Conservation (phyloP, 1,284 basidiomycete species). For the Vanrija humicola region DNA sequence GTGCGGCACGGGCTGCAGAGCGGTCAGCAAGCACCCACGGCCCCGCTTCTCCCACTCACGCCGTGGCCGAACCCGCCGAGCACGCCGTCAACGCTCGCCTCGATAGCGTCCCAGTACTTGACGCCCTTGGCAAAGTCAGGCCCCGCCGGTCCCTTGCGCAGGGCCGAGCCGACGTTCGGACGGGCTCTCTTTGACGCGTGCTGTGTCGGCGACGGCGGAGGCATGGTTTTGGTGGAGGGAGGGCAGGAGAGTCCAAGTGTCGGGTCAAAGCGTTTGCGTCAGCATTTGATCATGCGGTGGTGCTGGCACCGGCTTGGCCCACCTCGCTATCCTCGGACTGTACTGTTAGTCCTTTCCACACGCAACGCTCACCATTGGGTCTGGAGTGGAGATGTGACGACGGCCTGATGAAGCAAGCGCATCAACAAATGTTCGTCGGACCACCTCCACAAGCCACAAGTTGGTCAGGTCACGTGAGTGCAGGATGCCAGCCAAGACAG, state of each 20-base stretch:
- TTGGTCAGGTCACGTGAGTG: background rate
- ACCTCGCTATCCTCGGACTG: background rate
- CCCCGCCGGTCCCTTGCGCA: slow-evolving; percentile 24
- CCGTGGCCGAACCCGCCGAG: slow-evolving; percentile 51
- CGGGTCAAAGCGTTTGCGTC: background rate
- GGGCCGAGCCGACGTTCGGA: slow-evolving; percentile 32
- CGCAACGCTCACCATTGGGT: no score
- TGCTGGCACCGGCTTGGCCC: background rate
- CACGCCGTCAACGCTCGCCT: slow-evolving; percentile 51
- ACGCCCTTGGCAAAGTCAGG: slow-evolving; percentile 51
- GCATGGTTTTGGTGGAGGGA: background rate
- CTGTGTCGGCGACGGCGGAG: background rate
- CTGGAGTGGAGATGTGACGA: no score
- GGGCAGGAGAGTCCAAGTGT: background rate
- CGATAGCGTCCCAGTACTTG: slow-evolving; percentile 50
- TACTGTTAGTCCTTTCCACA: background rate
- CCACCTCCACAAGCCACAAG: slow-evolving; percentile 9
- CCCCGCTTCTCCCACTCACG: slow-evolving; percentile 22
- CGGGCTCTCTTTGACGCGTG: slow-evolving; percentile 17
- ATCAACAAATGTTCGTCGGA: background rate
- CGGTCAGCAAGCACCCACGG: background rate
- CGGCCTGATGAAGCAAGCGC: no score
- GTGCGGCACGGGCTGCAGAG: slow-evolving; percentile 68
- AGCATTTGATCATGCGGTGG: background rate
- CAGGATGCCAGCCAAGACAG: no score